Evolutionary conservation across 768 basidiomycete genomes (phyloP), one percentile per base, ranked within the genome.

Genomic region (Russula brevipes): DNA sequence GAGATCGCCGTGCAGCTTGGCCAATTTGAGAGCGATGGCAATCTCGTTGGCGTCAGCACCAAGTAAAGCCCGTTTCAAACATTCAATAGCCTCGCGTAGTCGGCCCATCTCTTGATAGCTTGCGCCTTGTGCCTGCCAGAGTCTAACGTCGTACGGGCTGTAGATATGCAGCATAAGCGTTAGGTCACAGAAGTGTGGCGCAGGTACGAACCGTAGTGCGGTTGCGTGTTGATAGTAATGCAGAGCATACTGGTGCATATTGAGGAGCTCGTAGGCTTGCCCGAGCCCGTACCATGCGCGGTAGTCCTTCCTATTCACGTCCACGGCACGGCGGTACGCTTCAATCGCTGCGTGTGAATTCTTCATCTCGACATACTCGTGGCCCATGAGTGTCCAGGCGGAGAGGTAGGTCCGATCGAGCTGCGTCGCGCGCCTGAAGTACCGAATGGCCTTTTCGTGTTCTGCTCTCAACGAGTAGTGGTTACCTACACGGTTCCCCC

Each of bases 271-370:
- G 72, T 98, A 99, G 12, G 96, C 94, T 73, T 99, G 97, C 3
- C 96, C 97, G 57, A 99, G 85, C 41, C 97, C 97, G 75, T 95
- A 98, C 97, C 97, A 99, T 6, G 95, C 96, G 61, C 96, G 78
- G 71, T 97, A 98, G 75, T 99, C 97, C 72, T 98, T 97, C 59
- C 92, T 83, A 70, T 96, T 96, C 67, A 97, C 88, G 70, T 98
- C 96, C 64, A 98, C 86, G 57, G 97, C 97, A 71, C 94, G 84
- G 59, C 97, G 85, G 75, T 98, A 99, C 10, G 94, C 91, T 76
- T 98, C 97, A 59, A 98, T 97, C 16, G 97, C 96, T 2, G 97
- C 97, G 79, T 98, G 95, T 5, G 94, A 94, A 74, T 99, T 98
- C 77, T 98, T 98, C 87, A 97, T 87, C 76, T 99, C 97, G 49